A percentile compares a stretch with the other conserved stretches of the same genome.
phyloP scores from a whole-genome alignment of 2,329 filamentous ascomycete genomes.

The Plectosphaerella plurivora region DNA sequence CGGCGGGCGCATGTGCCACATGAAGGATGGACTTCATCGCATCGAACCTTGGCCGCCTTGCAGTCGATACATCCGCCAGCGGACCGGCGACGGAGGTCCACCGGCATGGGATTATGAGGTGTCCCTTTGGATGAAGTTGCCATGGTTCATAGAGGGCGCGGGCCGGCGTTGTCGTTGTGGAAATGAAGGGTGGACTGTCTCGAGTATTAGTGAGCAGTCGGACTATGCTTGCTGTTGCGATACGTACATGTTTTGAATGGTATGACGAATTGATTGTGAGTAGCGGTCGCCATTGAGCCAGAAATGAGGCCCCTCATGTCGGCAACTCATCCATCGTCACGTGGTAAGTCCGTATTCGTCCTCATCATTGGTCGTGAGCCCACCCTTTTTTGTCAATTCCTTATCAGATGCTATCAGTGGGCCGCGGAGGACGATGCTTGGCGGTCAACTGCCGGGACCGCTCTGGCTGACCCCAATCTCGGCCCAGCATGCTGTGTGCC shows the following conservation, averaged over 20 bases:
- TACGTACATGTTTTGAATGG: not conserved
- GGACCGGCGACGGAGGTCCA: slow-evolving; percentile 12
- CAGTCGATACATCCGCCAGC: slow-evolving; percentile 26
- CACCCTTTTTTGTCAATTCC: not conserved
- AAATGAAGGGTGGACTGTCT: too few species aligned
- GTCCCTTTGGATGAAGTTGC: not conserved
- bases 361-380: not conserved
- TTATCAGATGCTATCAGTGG: not conserved
- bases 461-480: too few species aligned
- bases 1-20: slow-evolving; percentile 26
- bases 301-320: too few species aligned
- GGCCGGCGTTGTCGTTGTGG: not conserved
- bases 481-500: too few species aligned
- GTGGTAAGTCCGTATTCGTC: not conserved
- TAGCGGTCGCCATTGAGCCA: not conserved
- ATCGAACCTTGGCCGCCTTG: slow-evolving; percentile 24
- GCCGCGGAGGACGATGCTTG: too few species aligned
- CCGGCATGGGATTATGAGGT: not conserved
- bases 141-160: not conserved
- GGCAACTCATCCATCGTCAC: too few species aligned
- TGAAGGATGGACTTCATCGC: slow-evolving; percentile 22
- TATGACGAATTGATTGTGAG: not conserved
- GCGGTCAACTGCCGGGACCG: too few species aligned
- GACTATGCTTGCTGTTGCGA: not conserved
- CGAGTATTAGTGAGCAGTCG: not conserved